Percentiles rank a stretch among this genome's conserved stretches.
phyloP scores from a whole-genome alignment of 768 basidiomycete species.

The Calvatia gigantea region DNA sequence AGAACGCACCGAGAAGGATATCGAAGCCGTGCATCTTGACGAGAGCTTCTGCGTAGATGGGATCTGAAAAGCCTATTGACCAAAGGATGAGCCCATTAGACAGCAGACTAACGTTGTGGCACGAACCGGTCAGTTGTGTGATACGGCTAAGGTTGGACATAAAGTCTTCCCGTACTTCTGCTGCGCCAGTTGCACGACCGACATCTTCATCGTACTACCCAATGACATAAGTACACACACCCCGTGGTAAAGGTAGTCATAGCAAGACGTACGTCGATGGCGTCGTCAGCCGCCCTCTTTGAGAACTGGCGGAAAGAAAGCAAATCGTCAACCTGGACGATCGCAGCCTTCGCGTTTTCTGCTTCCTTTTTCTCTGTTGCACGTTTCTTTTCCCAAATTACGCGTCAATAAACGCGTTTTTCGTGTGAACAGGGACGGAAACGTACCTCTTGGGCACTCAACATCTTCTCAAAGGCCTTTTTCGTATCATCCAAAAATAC shows the following conservation, averaged over 20 bases:
- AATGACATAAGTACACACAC: conserved; percentile 7
- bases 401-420: neutral
- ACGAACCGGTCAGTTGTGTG: conserved; percentile 84
- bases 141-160: conserved; percentile 92
- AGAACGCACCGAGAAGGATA: conserved; percentile 73
- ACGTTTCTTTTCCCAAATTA: conserved; percentile 56
- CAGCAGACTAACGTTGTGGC: neutral
- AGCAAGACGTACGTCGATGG: conserved; percentile 54
- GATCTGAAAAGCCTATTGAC: conserved; percentile 85
- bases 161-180: conserved; percentile 86
- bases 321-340: conserved; percentile 92
- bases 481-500: conserved; percentile 86
- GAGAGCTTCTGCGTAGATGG: conserved; percentile 96
- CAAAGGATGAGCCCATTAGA: neutral
- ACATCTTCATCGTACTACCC: conserved; percentile 84
- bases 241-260: neutral
- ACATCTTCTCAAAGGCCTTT: conserved; percentile 91
- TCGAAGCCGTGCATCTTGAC: conserved; percentile 99
- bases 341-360: conserved; percentile 59
- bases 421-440: neutral
- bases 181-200: conserved; percentile 81
- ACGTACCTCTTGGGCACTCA: conserved; percentile 86
- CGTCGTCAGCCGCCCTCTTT: conserved; percentile 83
- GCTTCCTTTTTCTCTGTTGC: conserved; percentile 87
- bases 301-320: conserved; percentile 92